Conservation (phyloP, 192 early-diverging fungal genomes). For the Radiomyces spectabilis region DNA sequence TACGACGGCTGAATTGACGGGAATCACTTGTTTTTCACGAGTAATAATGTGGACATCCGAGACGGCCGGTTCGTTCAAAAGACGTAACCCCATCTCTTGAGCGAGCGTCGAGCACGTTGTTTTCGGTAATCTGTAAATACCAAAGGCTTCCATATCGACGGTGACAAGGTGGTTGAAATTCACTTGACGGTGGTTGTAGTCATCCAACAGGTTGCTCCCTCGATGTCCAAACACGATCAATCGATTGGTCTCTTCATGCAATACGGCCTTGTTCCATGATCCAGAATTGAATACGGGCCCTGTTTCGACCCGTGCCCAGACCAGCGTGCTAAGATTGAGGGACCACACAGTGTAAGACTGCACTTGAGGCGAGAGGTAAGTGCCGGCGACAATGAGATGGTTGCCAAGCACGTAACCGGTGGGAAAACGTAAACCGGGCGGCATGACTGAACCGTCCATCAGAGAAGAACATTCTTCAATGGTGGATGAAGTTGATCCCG, state of each 20-base stretch:
- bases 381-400: conserved; percentile 59
- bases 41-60: conserved; percentile 38
- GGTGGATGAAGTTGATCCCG: conserved; percentile 30
- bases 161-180: conserved; percentile 64
- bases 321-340: conserved; percentile 43
- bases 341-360: conserved; percentile 64
- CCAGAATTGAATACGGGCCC: conserved; percentile 59
- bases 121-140: conserved; percentile 42
- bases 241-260: conserved; percentile 50
- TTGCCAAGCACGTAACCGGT: conserved; percentile 57
- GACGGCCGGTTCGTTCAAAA: conserved; percentile 35
- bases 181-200: conserved; percentile 67
- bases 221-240: conserved; percentile 64
- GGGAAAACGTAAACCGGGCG: conserved; percentile 71
- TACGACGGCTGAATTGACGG: conserved; percentile 38
- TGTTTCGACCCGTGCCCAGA: conserved; percentile 57
- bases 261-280: conserved; percentile 64
- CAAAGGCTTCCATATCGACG: conserved; percentile 66
- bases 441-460: conserved; percentile 53
- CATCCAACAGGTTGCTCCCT: conserved; percentile 54
- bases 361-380: conserved; percentile 52
- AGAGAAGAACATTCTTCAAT: conserved; percentile 53
- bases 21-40: conserved; percentile 30
- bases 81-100: conserved; percentile 38
- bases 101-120: conserved; percentile 35